Conservation (phyloP, 306 rosid species). For the Datisca glomerata region DNA sequence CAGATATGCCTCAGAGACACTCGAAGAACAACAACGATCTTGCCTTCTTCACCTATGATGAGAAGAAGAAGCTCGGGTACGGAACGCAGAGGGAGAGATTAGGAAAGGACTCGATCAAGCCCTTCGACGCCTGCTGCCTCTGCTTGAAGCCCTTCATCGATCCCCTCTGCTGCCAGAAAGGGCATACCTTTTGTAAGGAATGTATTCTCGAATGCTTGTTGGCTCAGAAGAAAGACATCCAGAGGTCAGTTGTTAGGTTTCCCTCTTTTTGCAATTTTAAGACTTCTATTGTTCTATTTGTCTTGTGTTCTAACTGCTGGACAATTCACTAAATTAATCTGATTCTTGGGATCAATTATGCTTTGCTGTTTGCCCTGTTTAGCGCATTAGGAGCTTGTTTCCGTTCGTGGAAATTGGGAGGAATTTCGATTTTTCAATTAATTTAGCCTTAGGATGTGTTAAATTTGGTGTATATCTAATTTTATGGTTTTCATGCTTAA, state of each 20-base stretch:
- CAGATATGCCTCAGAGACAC: slow-evolving; percentile 88
- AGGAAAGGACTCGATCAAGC: slow-evolving; percentile 87
- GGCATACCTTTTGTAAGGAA: slow-evolving; percentile 87
- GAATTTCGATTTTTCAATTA: no score
- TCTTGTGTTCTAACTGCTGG: background rate
- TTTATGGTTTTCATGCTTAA: no score
- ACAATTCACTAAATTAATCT: no score
- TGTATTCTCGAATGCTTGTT: slow-evolving; percentile 83
- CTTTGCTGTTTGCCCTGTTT: no score
- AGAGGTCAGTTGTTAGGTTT: slow-evolving; percentile 31
- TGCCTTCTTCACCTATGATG: slow-evolving; percentile 97
- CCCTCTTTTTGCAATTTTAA: background rate
- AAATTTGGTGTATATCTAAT: no score
- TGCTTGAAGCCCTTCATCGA: slow-evolving; percentile 89
- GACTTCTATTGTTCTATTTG: background rate
- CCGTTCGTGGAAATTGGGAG: no score
- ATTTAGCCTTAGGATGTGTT: no score
- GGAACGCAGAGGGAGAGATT: slow-evolving; percentile 96
- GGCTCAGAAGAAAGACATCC: slow-evolving; percentile 89
- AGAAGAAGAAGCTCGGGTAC: slow-evolving; percentile 82
- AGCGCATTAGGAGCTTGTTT: no score
- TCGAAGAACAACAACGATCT: slow-evolving; percentile 98
- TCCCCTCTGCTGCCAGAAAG: slow-evolving; percentile 75
- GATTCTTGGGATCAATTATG: no score
- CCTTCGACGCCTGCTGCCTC: slow-evolving; percentile 87